Base-by-base conservation (phyloP, 2,329 filamentous ascomycete species). In the Gnomoniopsis sp. region DNA sequence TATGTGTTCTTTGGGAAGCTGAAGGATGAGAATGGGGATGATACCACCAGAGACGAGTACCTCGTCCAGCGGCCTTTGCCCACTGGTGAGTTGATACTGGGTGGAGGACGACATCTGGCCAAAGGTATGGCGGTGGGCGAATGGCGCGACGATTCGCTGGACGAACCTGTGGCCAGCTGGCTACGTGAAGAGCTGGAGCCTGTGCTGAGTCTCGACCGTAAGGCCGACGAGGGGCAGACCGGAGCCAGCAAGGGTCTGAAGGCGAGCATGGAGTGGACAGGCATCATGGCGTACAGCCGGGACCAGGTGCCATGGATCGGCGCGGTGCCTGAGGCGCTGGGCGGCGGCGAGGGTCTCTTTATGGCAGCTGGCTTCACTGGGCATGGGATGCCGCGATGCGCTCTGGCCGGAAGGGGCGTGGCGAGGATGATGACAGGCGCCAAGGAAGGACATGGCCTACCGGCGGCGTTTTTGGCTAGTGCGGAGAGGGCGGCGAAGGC, bases 351-450 rank as follows among this genome's bases (percentile, higher is more conserved):
- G 2, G 86, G 86, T 0, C 64, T 90, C 55, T 91, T 79, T 75
- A 63, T 91, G 14, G 81, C 80, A 61, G 87, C 80, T 2, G 88
- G 86, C 3, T 91, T 88, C 66, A 88, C 87, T 6, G 88, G 86
- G 0, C 89, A 93, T 70, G 90, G 90, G 0, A 91, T 92, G 88
- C 88, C 89, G 21, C 86, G 87, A 65, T 85, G 88, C 17, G 86
- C 86, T 62, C 74, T 90, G 44, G 86, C 83, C 65, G 89, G 82
- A 2, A 82, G 85, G 59, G 84, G 84, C 1, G 82, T 84, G 14
- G 87, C 84, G 11, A 74, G 81, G 49, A 81, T 88, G 77, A 82
- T 90, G 66, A 66, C n/a, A 64, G 66, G 14, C 66, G 65, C 66
- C 14, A 70, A 68, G 0, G 72, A 71, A n/a, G 69, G 71, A 6